Evolutionary conservation across 2,329 filamentous ascomycete species (phyloP).

Genomic region (Fusarium marasasianum): DNA sequence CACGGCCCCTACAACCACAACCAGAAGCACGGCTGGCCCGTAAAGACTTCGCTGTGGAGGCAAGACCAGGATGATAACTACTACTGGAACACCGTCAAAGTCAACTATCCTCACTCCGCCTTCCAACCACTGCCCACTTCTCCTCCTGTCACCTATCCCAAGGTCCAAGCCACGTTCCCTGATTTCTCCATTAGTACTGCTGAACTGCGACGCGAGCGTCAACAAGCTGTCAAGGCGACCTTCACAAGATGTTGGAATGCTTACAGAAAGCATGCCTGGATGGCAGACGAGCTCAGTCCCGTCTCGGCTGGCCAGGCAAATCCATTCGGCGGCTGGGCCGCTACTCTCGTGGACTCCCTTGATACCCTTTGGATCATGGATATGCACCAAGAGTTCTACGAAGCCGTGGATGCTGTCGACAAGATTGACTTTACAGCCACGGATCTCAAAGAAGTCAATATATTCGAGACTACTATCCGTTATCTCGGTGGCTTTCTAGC

Average conservation of each 20-base stretch:
- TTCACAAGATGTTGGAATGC: constrained; percentile 60
- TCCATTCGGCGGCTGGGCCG: constrained; percentile 73
- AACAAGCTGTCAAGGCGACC: constrained; percentile 52
- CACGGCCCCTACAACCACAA: constrained; percentile 34
- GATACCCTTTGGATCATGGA: constrained; percentile 81
- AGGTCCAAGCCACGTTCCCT: constrained; percentile 46
- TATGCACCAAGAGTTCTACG: constrained; percentile 70
- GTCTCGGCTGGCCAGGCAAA: constrained; percentile 62
- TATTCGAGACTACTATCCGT: constrained; percentile 77
- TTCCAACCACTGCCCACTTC: constrained; percentile 46
- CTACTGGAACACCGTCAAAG: constrained; percentile 42
- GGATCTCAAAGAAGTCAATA: constrained; percentile 60
- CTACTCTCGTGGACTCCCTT: constrained; percentile 72
- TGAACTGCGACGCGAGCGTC: constrained; percentile 47
- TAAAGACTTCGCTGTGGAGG: constrained; percentile 37
- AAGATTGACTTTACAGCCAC: constrained; percentile 70
- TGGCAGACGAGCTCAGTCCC: constrained; percentile 70
- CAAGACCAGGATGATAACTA: constrained; percentile 40
- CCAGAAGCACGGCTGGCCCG: constrained; percentile 33
- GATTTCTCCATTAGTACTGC: constrained; percentile 40
- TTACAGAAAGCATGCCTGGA: constrained; percentile 72
- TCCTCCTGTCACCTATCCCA: constrained; percentile 43
- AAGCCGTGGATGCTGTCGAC: constrained; percentile 67
- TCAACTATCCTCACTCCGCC: constrained; percentile 42
- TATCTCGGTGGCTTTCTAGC: constrained; percentile 75